These are phyloP conservation scores for Areca catechu DNA, from an alignment of 176 grass and related monocot species.

Conservation along the genomic window DNA sequence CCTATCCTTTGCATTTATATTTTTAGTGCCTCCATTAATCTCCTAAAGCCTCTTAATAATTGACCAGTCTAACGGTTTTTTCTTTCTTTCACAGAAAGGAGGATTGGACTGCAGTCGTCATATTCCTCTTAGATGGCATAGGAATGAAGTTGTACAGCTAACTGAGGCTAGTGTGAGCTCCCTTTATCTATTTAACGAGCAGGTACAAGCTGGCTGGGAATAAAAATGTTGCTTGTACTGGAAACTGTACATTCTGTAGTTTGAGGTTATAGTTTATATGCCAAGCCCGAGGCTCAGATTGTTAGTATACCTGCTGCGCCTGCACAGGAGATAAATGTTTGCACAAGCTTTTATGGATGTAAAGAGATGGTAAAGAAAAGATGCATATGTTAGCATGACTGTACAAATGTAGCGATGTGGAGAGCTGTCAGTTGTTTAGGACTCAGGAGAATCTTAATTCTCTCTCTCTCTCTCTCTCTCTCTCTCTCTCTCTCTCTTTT, in stretches of 20 bases:
- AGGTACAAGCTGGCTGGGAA: constrained; percentile 54
- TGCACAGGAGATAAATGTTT: constrained; percentile 37
- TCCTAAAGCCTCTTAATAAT: too few species aligned
- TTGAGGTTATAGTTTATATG: constrained; percentile 43
- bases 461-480: background rate
- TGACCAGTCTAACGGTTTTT: background rate
- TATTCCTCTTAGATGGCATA: constrained; percentile 51
- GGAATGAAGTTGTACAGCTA: constrained; percentile 86
- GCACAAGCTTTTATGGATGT: constrained; percentile 28
- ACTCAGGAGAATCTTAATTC: background rate
- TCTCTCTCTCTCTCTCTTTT: background rate
- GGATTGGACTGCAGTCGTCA: constrained; percentile 57
- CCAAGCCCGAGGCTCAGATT: constrained; percentile 39
- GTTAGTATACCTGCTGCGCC: constrained; percentile 45
- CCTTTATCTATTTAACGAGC: constrained; percentile 38
- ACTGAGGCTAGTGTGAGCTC: constrained; percentile 41
- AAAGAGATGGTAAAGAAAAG: constrained; percentile 46
- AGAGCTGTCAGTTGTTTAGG: constrained; percentile 6
- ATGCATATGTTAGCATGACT: constrained; percentile 34
- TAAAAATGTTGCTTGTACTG: constrained; percentile 63
- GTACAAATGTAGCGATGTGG: constrained; percentile 63
- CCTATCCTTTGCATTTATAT: too few species aligned
- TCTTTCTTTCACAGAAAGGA: constrained; percentile 55
- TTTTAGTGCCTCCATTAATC: too few species aligned
- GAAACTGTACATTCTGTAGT: constrained; percentile 83